Evolutionary conservation across 306 rosid species (phyloP), one percentile per base, ranked within the genome.

Genomic region (Sophora flavescens): DNA sequence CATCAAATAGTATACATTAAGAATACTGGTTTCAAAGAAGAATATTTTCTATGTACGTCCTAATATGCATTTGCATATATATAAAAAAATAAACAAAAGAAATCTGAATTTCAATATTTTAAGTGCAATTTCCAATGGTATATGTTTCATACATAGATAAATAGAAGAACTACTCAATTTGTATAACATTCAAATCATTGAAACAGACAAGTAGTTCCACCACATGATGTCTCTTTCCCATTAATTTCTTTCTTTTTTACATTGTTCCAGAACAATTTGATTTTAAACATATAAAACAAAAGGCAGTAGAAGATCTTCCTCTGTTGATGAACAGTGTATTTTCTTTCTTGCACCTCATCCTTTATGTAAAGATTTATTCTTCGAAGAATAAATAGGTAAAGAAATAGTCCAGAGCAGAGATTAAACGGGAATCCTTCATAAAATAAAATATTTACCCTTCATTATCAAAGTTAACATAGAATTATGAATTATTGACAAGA

Each of bases 401-500:
- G 72, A 73, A 44, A 42, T 54, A 35, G 38, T 54, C 45, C 48
- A 60, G 28, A 50, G 8, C 41, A 15, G 10, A 50, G 12, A 52
- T 26, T 10, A 35, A 75, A 58, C 57, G 75, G 32, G 47, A 66
- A 11, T 47, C 47, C 42, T 44, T 16, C 73, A 70, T 26, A 73
- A 72, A 32, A 60, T 56, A 36, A 42, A 53, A 33, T 36, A 62
- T 16, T 39, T 4, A 47, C 59, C 51, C 35, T n/a, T 54, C 38
- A 72, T 64, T 48, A 57, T 51, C 41, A 82, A 17, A 56, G 35
- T 12, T 5, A 54, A 59, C 30, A 75, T 32, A 51, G 60, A 12
- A 68, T 38, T 38, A 36, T 52, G 68, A 69, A 33, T 58, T 61
- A 42, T 75, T 68, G 48, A 86, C 56, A 57, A 2, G 59, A 74